Evolutionary conservation across 2,329 filamentous ascomycete species (phyloP), one percentile per base, ranked within the genome.

Genomic region (Alternaria ethzedia): DNA sequence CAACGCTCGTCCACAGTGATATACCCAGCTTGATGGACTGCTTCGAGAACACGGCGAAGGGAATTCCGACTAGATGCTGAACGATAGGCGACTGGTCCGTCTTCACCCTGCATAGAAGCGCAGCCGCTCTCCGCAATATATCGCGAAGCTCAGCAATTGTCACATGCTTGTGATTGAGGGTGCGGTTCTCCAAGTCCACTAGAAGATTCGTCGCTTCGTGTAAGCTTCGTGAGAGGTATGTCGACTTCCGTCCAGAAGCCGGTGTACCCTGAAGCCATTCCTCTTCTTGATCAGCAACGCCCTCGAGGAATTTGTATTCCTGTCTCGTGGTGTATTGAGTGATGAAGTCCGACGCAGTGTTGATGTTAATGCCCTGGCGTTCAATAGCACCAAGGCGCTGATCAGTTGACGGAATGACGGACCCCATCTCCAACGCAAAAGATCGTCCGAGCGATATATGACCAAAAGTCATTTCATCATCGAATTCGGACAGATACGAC

Each of bases 321-420:
- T 99, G 96, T 41, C 96, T 91, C 25, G 94, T 96, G 4, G 95
- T 98, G 78, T 99, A 99, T 76, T 99, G 95, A 2, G 96, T 94
- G 75, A 99, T 89, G 73, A 99, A 97, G 77, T 98, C 95, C 3
- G 96, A 98, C 0, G 93, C 94, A 11, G 94, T 94, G 77, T 98
- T 97, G 78, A 97, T 90, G 66, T 88, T 88, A 57, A 88, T 88
- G 51, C 90, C 88, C 17, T 91, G 89, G 66, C 86, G 87, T 69
- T 96, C 92, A 52, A 99, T 89, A 7, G 93, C 94, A 52, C 76
- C 90, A 45, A 99, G 85, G 66, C 93, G 89, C 75, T 96, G 93
- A 77, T 99, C 95, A 10, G 91, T 94, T 6, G 87, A 86, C 6
- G 96, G 95, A 59, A 99, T 93, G 15, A 91, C 84, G 9, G 93